Percentiles rank a stretch among this genome's conserved stretches.
Evolutionary conservation across 345 rosid genomes (phyloP).

Genomic region (Lagerstroemia speciosa): DNA sequence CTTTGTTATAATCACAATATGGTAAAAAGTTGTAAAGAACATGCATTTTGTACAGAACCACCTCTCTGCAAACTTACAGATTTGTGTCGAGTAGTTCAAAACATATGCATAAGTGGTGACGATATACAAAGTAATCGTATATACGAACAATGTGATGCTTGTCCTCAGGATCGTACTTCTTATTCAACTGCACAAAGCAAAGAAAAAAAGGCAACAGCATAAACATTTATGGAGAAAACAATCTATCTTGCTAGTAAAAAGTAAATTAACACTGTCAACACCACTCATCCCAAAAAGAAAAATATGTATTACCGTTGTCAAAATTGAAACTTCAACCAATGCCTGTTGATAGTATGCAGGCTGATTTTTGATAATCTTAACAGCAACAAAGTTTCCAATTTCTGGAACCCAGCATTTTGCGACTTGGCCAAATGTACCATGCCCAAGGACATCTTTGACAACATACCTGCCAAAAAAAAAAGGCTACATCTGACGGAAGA

Average conservation of each 20-base stretch:
- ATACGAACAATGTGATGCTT: constrained; percentile 97
- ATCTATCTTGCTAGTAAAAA: neutral
- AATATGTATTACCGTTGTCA: neutral
- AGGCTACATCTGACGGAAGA: constrained; percentile 7
- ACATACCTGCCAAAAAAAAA: constrained; percentile 45
- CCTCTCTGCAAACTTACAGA: constrained; percentile 49
- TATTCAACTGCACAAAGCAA: constrained; percentile 62
- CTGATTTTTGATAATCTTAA: neutral
- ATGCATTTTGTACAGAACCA: neutral
- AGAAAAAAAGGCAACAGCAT: too few relatives aligned
- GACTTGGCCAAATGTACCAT: constrained; percentile 3
- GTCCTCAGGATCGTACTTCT: constrained; percentile 95
- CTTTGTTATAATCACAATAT: too few relatives aligned
- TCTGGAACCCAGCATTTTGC: constrained; percentile 5
- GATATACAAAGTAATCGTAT: constrained; percentile 78
- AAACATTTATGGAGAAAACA: neutral
- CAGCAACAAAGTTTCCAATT: neutral
- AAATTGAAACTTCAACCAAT: constrained; percentile 1
- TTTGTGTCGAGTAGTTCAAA: constrained; percentile 94
- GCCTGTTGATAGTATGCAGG: constrained; percentile 4
- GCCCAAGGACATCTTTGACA: constrained; percentile 3
- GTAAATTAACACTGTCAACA: too few relatives aligned
- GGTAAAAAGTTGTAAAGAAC: too few relatives aligned
- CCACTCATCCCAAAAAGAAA: neutral
- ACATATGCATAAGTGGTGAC: constrained; percentile 83